A percentile compares a stretch with the other conserved stretches of the same genome.
Evolutionary conservation across 2,329 filamentous ascomycete species (phyloP).

Genomic region (Calonectria pauciramosa): DNA sequence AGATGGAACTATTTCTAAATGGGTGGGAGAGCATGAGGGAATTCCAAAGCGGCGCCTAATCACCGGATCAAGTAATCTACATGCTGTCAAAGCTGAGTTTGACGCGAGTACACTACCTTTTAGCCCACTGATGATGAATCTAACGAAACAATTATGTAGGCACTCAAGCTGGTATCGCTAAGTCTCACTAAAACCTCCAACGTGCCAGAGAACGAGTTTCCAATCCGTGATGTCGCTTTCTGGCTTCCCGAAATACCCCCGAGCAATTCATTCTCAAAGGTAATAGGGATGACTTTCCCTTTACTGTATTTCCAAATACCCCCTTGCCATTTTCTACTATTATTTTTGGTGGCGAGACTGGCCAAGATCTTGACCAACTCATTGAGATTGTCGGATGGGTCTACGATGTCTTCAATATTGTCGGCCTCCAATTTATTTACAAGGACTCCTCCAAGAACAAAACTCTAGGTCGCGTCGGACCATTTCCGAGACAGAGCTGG

Average conservation of each 20-base stretch:
- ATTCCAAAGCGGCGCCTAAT: conserved; percentile 5
- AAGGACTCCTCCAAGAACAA: conserved; percentile 14
- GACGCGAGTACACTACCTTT: neutral
- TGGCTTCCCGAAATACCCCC: conserved; percentile 21
- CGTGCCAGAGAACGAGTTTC: neutral
- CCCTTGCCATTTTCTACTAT: conserved; percentile 14
- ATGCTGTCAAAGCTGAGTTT: conserved; percentile 12
- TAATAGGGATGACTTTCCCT: neutral
- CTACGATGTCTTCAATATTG: neutral
- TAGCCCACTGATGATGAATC: neutral
- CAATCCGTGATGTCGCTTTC: neutral
- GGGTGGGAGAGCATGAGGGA: conserved; percentile 14
- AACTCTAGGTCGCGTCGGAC: neutral
- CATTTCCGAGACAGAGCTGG: neutral
- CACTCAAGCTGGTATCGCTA: neutral
- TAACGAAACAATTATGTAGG: neutral
- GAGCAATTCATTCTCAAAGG: conserved; percentile 2
- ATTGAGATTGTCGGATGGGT: conserved; percentile 21
- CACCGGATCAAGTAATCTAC: neutral
- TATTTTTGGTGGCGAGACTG: conserved; percentile 12
- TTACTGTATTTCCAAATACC: neutral
- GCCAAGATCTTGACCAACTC: conserved; percentile 11
- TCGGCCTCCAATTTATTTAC: conserved; percentile 12
- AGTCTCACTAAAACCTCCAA: neutral
- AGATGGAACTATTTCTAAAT: conserved; percentile 5